Base-by-base conservation (phyloP, 495 filamentous ascomycete species). In the Talaromyces adpressus region DNA sequence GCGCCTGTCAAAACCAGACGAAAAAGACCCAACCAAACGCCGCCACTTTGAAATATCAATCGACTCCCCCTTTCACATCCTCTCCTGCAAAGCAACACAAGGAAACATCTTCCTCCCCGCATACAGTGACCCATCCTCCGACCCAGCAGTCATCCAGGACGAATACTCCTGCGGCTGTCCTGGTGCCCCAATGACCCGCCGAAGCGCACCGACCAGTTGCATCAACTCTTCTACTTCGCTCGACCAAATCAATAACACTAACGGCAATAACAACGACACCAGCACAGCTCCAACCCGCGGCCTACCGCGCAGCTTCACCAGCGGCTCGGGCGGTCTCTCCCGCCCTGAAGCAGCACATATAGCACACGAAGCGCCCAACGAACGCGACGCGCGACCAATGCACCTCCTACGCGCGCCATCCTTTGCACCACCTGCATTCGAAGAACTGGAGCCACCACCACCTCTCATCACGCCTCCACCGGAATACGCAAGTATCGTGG, bases 41-140 rank as follows among this genome's bases (percentile, higher is more conserved):
- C 85, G 94, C 25, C 95, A 98, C 72, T 98, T 98, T 64, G 94
- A 98, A 72, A 98, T 98, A 66, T 97, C 94, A 63, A 98, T 98
- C 67, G 94, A 98, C 76, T 97, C 92, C 14, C 94, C 94, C 8
- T 95, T 98, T 71, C 93, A 96, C 65, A 89, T 97, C 41, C 89
- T 98, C 23, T 93, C 92, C 64, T 98, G 94, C 76, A 91, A 87
- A 57, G 94, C 95, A 8, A 94, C 92, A 1, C 89, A 92, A 71
- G 91, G 91, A 23, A 97, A 98, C 74, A 94, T 90, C 20, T 84
- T 87, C 29, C 84, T 98, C 14, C 94, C 94, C 1, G 89, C 90
- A 20, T 98, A 98, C 68, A 86, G 85, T 25, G 83, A 84, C 18
- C 82, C 85, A 7, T 80, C 87, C 27, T 77, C 80, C 3, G 77